Evolutionary conservation across 306 rosid genomes (phyloP).

Genomic region (Lupinus albus): DNA sequence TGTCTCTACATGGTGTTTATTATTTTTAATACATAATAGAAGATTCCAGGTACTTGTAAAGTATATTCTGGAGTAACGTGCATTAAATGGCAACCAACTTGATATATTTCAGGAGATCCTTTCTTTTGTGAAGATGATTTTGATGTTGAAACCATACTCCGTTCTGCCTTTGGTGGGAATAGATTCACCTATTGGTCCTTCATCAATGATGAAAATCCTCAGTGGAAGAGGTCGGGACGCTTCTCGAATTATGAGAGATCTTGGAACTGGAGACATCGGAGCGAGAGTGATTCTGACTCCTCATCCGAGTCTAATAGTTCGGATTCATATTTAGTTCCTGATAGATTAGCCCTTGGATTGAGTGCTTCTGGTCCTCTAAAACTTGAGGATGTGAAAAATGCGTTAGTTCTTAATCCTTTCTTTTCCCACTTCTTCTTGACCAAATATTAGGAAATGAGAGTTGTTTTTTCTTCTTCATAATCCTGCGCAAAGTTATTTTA

Average conservation of each 20-base stretch:
- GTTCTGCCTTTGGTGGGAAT: constrained; percentile 66
- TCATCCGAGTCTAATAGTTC: constrained; percentile 52
- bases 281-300: constrained; percentile 54
- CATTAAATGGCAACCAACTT: not conserved
- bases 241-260: constrained; percentile 47
- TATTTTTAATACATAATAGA: constrained; percentile 15
- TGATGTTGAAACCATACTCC: constrained; percentile 67
- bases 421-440: constrained; percentile 18
- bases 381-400: constrained; percentile 72
- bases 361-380: constrained; percentile 68
- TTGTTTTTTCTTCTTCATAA: not conserved
- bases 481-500: not conserved
- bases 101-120: constrained; percentile 52
- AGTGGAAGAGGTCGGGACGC: constrained; percentile 62
- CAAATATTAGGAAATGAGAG: constrained; percentile 2
- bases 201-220: constrained; percentile 65
- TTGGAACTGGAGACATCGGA: constrained; percentile 54
- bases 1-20: not conserved
- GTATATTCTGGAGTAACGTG: constrained; percentile 6
- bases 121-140: constrained; percentile 60
- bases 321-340: constrained; percentile 44
- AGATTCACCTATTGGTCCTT: constrained; percentile 66
- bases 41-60: not conserved
- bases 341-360: constrained; percentile 76
- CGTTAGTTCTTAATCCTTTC: constrained; percentile 55